Percentiles rank a stretch among this genome's conserved stretches.
These are phyloP conservation scores for Suillus alpinus DNA, from an alignment of 768 basidiomycete genomes.

Conservation along the genomic window DNA sequence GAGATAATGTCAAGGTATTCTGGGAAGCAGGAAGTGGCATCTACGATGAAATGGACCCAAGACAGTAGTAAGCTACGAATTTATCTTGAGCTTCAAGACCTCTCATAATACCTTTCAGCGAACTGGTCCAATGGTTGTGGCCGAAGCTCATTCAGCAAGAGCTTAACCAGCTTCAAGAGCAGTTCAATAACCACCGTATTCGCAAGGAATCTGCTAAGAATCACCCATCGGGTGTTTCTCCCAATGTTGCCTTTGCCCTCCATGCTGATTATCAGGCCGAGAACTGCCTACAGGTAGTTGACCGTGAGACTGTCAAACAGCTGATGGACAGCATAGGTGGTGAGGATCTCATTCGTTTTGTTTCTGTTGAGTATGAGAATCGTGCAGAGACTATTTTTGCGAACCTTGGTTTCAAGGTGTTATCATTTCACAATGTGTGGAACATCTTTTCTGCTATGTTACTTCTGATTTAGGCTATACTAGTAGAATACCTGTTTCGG, in stretches of 20 bases:
- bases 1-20: constrained; percentile 26
- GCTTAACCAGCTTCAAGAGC: constrained; percentile 16
- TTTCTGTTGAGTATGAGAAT: constrained; percentile 12
- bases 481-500: background rate
- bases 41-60: constrained; percentile 18
- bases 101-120: constrained; percentile 9
- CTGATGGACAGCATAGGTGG: constrained; percentile 25
- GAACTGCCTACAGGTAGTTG: constrained; percentile 20
- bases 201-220: constrained; percentile 18
- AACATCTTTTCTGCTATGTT: constrained; percentile 17
- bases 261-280: constrained; percentile 15
- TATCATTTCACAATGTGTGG: constrained; percentile 21
- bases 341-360: constrained; percentile 20
- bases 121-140: constrained; percentile 32
- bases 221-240: constrained; percentile 22
- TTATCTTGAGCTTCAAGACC: background rate
- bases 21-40: constrained; percentile 17
- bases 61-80: constrained; percentile 14
- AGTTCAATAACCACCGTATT: constrained; percentile 17
- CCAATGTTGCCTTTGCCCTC: constrained; percentile 18
- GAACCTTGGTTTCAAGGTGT: constrained; percentile 5
- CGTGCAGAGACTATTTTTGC: constrained; percentile 15
- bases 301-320: constrained; percentile 13
- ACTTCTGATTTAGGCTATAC: constrained; percentile 14
- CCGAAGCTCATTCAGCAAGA: constrained; percentile 24